phyloP scores from a whole-genome alignment of 106 monocot species.

The Allium sativum region DNA sequence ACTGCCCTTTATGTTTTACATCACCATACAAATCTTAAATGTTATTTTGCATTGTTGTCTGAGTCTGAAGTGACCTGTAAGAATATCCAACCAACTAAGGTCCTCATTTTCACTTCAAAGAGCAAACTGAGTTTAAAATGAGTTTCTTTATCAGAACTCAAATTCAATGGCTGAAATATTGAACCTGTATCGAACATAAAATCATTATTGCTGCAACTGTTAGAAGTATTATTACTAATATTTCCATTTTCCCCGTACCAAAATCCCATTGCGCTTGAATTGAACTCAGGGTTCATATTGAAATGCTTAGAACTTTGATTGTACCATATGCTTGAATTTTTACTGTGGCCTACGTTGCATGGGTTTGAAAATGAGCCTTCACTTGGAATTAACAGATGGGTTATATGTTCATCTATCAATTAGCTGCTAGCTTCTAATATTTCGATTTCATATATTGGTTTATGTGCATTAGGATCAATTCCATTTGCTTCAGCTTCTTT shows the following conservation, averaged over 20 bases:
- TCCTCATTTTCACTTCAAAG: conserved; percentile 20
- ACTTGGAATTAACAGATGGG: too few species aligned
- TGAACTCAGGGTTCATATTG: too few species aligned
- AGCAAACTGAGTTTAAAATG: too few species aligned
- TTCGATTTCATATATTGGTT: conserved; percentile 38
- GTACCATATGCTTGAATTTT: conserved; percentile 27
- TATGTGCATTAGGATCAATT: conserved; percentile 80
- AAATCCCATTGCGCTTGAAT: conserved; percentile 3
- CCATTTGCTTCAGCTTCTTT: conserved; percentile 87
- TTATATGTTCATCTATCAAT: too few species aligned
- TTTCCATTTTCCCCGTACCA: conserved; percentile 20
- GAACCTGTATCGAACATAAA: conserved; percentile 12
- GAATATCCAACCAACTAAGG: conserved; percentile 47
- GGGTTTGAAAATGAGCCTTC: too few species aligned
- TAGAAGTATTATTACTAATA: conserved; percentile 14
- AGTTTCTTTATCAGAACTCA: conserved; percentile 17
- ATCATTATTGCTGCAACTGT: conserved; percentile 19
- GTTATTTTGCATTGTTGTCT: conserved; percentile 9
- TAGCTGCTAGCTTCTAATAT: too few species aligned
- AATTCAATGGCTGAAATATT: conserved; percentile 27
- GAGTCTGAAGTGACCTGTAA: conserved; percentile 6
- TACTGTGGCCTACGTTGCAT: too few species aligned
- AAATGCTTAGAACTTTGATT: conserved; percentile 12
- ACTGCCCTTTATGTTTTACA: conserved; percentile 16
- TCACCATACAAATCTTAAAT: conserved; percentile 2